Percentiles rank a stretch among this genome's conserved stretches.
These are phyloP conservation scores for Coelastrella sp. DNA, from an alignment of 139 green algal species.

Conservation along the genomic window DNA sequence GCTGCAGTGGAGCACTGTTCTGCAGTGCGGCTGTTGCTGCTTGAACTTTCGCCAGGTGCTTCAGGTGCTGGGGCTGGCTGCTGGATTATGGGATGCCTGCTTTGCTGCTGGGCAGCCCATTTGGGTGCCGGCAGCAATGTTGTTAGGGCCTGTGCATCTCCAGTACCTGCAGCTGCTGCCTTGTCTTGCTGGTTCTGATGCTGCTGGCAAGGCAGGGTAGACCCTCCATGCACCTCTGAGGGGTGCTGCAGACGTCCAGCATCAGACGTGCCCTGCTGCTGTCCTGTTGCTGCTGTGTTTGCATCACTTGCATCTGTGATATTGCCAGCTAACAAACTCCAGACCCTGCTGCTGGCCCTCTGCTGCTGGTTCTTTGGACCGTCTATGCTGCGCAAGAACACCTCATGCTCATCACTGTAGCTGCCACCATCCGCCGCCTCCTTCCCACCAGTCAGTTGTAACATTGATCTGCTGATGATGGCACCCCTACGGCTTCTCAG, in stretches of 20 bases:
- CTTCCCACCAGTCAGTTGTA: neutral
- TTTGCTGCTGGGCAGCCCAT: neutral
- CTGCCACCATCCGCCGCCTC: neutral
- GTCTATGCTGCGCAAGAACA: neutral
- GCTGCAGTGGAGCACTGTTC: neutral
- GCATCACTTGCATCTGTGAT: too few relatives aligned
- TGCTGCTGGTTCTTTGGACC: neutral
- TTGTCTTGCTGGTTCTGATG: neutral
- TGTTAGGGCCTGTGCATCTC: neutral
- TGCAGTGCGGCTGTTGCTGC: neutral
- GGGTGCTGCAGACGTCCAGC: neutral
- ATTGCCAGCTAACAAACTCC: too few relatives aligned
- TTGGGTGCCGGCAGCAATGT: neutral
- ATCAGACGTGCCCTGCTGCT: neutral
- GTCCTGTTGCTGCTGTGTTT: neutral
- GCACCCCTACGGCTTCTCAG: neutral
- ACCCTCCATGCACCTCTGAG: neutral
- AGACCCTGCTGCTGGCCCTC: neutral
- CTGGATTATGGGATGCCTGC: neutral
- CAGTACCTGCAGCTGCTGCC: neutral
- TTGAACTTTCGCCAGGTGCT: neutral
- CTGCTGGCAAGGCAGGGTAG: neutral
- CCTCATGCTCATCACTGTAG: neutral
- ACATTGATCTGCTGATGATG: neutral
- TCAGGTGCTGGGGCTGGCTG: neutral